Conservation (phyloP, 169 alveolate genomes). For the Plasmodium blacklocki region DNA sequence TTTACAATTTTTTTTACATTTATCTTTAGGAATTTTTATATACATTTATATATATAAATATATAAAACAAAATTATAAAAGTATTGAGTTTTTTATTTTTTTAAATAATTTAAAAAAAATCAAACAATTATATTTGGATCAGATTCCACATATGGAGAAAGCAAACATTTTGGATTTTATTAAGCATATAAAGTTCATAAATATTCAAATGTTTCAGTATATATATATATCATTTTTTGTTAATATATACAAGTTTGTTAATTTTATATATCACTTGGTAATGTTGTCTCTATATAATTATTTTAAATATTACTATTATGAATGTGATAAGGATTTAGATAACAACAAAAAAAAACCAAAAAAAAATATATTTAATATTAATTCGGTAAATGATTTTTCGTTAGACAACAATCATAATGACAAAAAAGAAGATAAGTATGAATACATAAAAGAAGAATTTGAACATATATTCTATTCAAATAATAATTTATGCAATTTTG, state of each 20-base stretch:
- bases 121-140: slow-evolving; percentile 38
- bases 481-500: neutral
- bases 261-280: slow-evolving; percentile 33
- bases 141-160: slow-evolving; percentile 32
- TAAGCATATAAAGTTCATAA: slow-evolving; percentile 33
- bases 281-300: slow-evolving; percentile 40
- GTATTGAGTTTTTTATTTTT: slow-evolving; percentile 58
- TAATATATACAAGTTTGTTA: slow-evolving; percentile 44
- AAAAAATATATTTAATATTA: neutral
- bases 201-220: slow-evolving; percentile 62
- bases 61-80: slow-evolving; percentile 40
- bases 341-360: neutral
- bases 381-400: neutral
- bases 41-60: slow-evolving; percentile 47
- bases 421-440: neutral
- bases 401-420: neutral
- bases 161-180: slow-evolving; percentile 17
- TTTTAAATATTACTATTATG: slow-evolving; percentile 30
- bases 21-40: slow-evolving; percentile 72
- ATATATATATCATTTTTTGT: slow-evolving; percentile 61
- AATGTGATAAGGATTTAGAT: slow-evolving; percentile 7
- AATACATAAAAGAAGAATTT: neutral
- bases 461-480: neutral
- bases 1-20: slow-evolving; percentile 48
- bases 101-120: slow-evolving; percentile 56